Percentiles rank a stretch among this genome's conserved stretches.
Evolutionary conservation across 148 eudicot genomes (phyloP).

Genomic region (Rhododendron vialii): DNA sequence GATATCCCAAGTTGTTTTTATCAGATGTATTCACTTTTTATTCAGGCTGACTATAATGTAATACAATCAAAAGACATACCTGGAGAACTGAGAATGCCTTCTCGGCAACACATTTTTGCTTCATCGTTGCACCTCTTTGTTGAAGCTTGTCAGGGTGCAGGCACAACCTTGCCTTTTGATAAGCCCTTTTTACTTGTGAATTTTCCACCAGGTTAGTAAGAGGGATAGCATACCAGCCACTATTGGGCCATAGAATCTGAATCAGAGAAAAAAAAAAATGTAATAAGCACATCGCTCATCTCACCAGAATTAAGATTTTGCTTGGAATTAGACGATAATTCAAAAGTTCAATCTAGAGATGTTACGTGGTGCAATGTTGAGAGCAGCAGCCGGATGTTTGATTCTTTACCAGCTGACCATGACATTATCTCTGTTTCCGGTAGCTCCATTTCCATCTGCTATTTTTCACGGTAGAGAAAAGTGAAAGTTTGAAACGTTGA

Average conservation of each 20-base stretch:
- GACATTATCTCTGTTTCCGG: slow-evolving; percentile 33
- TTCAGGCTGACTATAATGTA: background rate
- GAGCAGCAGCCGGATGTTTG: slow-evolving; percentile 39
- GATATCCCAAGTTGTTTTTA: background rate
- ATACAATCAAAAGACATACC: slow-evolving; percentile 24
- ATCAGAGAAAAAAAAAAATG: background rate
- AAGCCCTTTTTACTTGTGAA: slow-evolving; percentile 52
- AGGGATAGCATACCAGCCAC: slow-evolving; percentile 50
- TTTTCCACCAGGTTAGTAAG: slow-evolving; percentile 26
- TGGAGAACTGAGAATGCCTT: slow-evolving; percentile 47
- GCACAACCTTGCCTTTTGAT: slow-evolving; percentile 52
- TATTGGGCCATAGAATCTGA: slow-evolving; percentile 50
- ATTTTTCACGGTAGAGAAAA: background rate
- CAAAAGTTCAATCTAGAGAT: background rate
- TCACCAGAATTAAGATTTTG: background rate
- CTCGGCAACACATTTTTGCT: slow-evolving; percentile 45
- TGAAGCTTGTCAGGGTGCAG: slow-evolving; percentile 66
- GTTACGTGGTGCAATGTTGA: slow-evolving; percentile 58
- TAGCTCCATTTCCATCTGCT: slow-evolving; percentile 28
- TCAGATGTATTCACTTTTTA: background rate
- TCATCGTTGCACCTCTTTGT: slow-evolving; percentile 47
- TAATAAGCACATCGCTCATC: background rate
- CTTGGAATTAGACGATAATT: background rate
- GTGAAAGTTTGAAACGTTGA: background rate
- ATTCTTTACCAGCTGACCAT: slow-evolving; percentile 49